These are phyloP conservation scores for Taphrina flavorubra DNA, from an alignment of 1,139 yeast species.

Conservation along the genomic window DNA sequence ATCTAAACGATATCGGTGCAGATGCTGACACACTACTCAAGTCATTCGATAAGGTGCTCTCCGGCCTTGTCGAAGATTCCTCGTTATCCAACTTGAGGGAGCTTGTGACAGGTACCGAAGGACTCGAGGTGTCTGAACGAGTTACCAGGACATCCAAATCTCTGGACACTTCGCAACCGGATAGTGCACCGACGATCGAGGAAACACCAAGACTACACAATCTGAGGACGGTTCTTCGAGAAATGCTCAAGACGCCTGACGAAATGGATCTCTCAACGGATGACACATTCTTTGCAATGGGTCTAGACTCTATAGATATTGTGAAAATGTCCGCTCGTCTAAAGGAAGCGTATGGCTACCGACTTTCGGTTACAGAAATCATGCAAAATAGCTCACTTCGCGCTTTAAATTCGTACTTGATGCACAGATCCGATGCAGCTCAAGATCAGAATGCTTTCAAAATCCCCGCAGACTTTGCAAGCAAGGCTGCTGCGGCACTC, in stretches of 20 bases:
- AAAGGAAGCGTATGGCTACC: constrained; percentile 13
- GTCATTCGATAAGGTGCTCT: constrained; percentile 4
- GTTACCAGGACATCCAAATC: background rate
- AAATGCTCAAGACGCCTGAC: constrained; percentile 21
- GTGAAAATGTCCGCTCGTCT: constrained; percentile 45
- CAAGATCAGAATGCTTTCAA: background rate
- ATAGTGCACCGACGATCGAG: background rate
- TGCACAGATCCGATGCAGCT: background rate
- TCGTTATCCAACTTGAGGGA: background rate
- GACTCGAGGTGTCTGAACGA: background rate
- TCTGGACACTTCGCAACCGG: background rate
- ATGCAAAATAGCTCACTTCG: constrained; percentile 44
- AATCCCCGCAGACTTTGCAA: background rate
- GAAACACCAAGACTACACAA: constrained; percentile 10
- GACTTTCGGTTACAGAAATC: constrained; percentile 42
- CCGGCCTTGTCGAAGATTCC: background rate
- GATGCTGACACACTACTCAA: background rate
- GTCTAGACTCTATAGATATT: constrained; percentile 48
- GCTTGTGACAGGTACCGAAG: background rate
- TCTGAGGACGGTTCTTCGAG: constrained; percentile 27
- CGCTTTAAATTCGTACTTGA: constrained; percentile 20
- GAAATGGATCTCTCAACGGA: constrained; percentile 12
- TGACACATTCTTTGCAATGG: constrained; percentile 45
- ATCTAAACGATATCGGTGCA: constrained; percentile 1
- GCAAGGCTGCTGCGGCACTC: constrained; percentile 1